These are phyloP conservation scores for Inosperma sp. DNA, from an alignment of 768 basidiomycete genomes.

Conservation along the genomic window DNA sequence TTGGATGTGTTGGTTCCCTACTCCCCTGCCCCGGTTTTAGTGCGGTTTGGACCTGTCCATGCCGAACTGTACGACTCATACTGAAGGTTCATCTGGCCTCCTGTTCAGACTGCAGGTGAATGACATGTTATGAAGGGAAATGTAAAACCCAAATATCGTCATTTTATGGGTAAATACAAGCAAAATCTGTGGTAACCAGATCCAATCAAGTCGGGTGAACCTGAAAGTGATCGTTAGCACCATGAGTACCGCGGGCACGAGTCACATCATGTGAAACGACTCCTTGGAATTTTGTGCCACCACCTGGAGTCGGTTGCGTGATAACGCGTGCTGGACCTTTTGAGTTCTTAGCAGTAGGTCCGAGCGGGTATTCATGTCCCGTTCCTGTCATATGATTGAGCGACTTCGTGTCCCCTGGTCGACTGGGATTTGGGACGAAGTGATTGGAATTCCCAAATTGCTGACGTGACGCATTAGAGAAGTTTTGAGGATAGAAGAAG, in stretches of 20 bases:
- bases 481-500: neutral
- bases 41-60: no score
- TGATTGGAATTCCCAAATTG: neutral
- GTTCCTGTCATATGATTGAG: neutral
- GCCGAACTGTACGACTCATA: no score
- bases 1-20: no score
- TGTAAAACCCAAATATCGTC: no score
- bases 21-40: no score
- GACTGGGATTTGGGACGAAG: conserved; percentile 4
- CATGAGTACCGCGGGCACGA: conserved; percentile 4
- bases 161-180: no score
- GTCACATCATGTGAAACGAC: conserved; percentile 10
- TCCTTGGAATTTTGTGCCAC: conserved; percentile 6
- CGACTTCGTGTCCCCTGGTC: neutral
- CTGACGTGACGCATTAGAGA: neutral
- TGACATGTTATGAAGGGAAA: no score
- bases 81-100: no score
- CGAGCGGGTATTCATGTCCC: neutral
- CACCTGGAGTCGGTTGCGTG: conserved; percentile 1
- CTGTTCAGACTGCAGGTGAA: no score
- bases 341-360: neutral
- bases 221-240: conserved; percentile 13
- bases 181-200: no score
- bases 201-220: no score
- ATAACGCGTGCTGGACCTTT: conserved; percentile 12